A percentile compares a stretch with the other conserved stretches of the same genome.
Conservation (phyloP, 306 rosid species). For the Medicago lupulina region DNA sequence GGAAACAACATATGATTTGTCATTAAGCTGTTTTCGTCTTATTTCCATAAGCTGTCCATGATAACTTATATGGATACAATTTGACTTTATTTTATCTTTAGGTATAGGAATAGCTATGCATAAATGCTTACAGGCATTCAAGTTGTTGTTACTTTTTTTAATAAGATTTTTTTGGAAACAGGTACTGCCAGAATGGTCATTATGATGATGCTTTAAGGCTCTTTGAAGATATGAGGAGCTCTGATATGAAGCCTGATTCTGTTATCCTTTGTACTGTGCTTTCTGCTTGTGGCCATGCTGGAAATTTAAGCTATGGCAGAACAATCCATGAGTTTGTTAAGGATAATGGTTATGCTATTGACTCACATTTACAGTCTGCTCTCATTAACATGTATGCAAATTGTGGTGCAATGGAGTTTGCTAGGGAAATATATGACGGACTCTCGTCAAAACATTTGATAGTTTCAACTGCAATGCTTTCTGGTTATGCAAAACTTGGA, state of each 20-base stretch:
- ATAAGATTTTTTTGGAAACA: slow-evolving; percentile 42
- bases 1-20: background rate
- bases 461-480: slow-evolving; percentile 79
- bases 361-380: slow-evolving; percentile 62
- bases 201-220: slow-evolving; percentile 63
- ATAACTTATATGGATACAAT: background rate
- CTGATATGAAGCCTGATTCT: slow-evolving; percentile 61
- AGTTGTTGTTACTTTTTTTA: background rate
- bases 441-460: slow-evolving; percentile 57
- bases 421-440: slow-evolving; percentile 58
- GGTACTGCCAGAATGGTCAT: slow-evolving; percentile 71
- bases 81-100: background rate
- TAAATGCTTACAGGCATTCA: background rate
- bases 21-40: background rate
- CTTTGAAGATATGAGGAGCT: slow-evolving; percentile 74
- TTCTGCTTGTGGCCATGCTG: slow-evolving; percentile 67
- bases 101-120: background rate
- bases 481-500: slow-evolving; percentile 71
- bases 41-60: background rate
- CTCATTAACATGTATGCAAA: slow-evolving; percentile 73
- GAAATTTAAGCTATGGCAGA: slow-evolving; percentile 50
- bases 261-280: slow-evolving; percentile 67
- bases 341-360: slow-evolving; percentile 32
- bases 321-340: slow-evolving; percentile 45
- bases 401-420: slow-evolving; percentile 76